Evolutionary conservation across 352 stramenopile species (phyloP).

Genomic region (Globisporangium splendens): DNA sequence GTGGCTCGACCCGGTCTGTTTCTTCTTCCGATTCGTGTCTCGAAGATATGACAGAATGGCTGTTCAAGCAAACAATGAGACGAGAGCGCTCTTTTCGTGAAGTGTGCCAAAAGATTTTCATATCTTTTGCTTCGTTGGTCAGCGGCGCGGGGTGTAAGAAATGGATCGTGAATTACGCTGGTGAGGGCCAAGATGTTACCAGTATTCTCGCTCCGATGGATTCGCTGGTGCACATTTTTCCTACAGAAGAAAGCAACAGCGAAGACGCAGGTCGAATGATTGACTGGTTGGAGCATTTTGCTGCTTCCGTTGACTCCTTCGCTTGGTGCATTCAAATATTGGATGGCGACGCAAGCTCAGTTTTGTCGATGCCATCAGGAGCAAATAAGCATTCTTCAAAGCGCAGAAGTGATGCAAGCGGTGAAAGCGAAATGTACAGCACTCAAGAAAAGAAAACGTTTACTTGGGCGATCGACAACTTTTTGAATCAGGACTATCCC

Average conservation of each 20-base stretch:
- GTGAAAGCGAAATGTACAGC: background rate
- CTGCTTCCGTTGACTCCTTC: conserved; percentile 54
- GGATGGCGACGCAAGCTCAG: conserved; percentile 20
- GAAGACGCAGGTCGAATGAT: conserved; percentile 19
- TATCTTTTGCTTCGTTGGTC: conserved; percentile 42
- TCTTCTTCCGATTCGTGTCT: conserved; percentile 22
- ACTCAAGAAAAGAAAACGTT: conserved; percentile 20
- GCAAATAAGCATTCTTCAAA: conserved; percentile 19
- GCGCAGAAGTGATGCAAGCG: conserved; percentile 24
- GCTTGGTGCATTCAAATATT: conserved; percentile 51
- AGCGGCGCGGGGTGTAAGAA: conserved; percentile 30
- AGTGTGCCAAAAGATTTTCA: conserved; percentile 40
- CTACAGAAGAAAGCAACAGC: background rate
- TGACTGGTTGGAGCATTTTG: conserved; percentile 65
- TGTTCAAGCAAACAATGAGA: conserved; percentile 37
- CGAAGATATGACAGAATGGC: conserved; percentile 19
- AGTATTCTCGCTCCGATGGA: conserved; percentile 44
- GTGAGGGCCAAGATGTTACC: conserved; percentile 14
- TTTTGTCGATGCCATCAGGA: conserved; percentile 14
- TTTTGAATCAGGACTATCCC: conserved; percentile 26
- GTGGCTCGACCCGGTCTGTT: conserved; percentile 8
- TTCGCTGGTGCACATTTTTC: conserved; percentile 27
- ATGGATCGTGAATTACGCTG: conserved; percentile 51
- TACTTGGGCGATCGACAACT: conserved; percentile 31
- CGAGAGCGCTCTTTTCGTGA: conserved; percentile 35